These are phyloP conservation scores for Ustilago nuda DNA, from an alignment of 1,284 basidiomycete species.

Conservation along the genomic window DNA sequence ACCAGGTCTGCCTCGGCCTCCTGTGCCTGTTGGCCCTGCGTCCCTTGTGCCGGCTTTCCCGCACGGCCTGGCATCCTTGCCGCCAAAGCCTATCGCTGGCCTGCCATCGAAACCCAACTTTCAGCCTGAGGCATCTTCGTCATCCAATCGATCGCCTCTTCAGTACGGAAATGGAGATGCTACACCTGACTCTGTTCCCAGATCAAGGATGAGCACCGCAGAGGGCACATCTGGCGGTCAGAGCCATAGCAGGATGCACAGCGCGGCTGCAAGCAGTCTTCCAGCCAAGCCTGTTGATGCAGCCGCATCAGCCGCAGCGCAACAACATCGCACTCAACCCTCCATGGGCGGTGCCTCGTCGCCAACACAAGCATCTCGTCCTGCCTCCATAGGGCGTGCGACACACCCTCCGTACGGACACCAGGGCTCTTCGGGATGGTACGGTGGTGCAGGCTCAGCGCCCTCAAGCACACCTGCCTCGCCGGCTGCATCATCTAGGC, in stretches of 20 bases:
- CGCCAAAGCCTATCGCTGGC: slow-evolving; percentile 27
- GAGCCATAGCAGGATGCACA: slow-evolving; percentile 26
- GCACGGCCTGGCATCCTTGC: slow-evolving; percentile 28
- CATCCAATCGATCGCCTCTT: neutral
- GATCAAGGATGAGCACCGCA: slow-evolving; percentile 23
- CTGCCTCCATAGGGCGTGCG: slow-evolving; percentile 3
- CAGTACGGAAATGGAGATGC: slow-evolving; percentile 3
- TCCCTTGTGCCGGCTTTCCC: slow-evolving; percentile 30
- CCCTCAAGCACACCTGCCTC: slow-evolving; percentile 27
- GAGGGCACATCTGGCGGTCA: slow-evolving; percentile 10
- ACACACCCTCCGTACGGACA: slow-evolving; percentile 13
- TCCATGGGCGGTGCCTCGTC: slow-evolving; percentile 14
- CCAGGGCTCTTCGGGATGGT: slow-evolving; percentile 24
- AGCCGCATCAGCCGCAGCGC: slow-evolving; percentile 26
- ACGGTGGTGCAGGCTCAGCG: slow-evolving; percentile 20
- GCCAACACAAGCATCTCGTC: slow-evolving; percentile 22
- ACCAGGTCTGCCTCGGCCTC: slow-evolving; percentile 13
- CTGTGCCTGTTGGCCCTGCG: slow-evolving; percentile 10
- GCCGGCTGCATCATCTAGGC: slow-evolving; percentile 16
- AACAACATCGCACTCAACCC: slow-evolving; percentile 3
- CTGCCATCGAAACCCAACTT: slow-evolving; percentile 40
- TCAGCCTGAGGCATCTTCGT: slow-evolving; percentile 11
- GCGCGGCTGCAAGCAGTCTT: slow-evolving; percentile 20
- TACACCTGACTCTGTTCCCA: slow-evolving; percentile 6
- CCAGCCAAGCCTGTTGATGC: slow-evolving; percentile 45